Percentiles rank a stretch among this genome's conserved stretches.
Evolutionary conservation across 768 basidiomycete genomes (phyloP).

Genomic region (Agrocybe pediades): DNA sequence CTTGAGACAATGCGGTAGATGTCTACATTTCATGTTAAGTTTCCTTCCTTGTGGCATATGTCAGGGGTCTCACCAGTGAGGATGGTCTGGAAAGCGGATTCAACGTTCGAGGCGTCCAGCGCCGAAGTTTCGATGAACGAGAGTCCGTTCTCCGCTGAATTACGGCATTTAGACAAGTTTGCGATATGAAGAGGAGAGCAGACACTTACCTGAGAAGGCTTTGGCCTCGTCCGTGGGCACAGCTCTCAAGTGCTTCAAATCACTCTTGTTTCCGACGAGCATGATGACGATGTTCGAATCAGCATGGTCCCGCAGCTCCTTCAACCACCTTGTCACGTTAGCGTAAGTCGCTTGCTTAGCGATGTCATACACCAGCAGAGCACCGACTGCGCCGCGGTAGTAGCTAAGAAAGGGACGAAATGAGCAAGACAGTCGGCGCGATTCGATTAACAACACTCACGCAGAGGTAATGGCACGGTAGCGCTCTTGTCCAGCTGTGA

Average conservation of each 20-base stretch:
- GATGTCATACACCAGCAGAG: constrained; percentile 92
- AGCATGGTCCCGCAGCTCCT: constrained; percentile 95
- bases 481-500: constrained; percentile 91
- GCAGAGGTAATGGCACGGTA: constrained; percentile 98
- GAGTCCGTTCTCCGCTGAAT: constrained; percentile 91
- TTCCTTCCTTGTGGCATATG: background rate
- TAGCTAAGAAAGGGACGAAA: constrained; percentile 55
- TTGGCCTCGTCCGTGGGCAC: constrained; percentile 98
- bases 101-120: constrained; percentile 99
- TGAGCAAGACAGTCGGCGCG: background rate
- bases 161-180: constrained; percentile 10
- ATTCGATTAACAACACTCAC: constrained; percentile 41
- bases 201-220: constrained; percentile 74
- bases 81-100: constrained; percentile 96
- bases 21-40: constrained; percentile 51
- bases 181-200: background rate
- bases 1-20: constrained; percentile 97
- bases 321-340: constrained; percentile 94
- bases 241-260: constrained; percentile 95
- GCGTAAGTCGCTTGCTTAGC: constrained; percentile 93
- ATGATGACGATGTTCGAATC: constrained; percentile 93
- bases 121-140: constrained; percentile 99
- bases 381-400: constrained; percentile 95
- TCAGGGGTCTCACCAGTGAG: constrained; percentile 67
- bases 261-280: constrained; percentile 98